Base-by-base conservation (phyloP, 306 rosid species). In the Begonia peltatifolia region DNA sequence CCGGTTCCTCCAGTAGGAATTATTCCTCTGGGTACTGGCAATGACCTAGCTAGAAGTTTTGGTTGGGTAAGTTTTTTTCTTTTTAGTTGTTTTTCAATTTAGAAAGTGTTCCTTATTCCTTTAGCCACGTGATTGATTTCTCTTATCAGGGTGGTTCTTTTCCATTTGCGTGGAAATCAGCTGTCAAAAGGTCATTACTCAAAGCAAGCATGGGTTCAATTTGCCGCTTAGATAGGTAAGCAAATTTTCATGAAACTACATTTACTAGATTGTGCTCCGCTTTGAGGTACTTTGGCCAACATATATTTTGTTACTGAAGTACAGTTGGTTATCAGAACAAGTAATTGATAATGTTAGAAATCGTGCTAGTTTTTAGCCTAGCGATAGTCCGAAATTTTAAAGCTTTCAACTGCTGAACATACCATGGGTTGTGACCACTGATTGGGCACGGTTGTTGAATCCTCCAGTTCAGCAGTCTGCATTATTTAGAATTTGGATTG, bases 11-110 rank as follows among this genome's bases (percentile, higher is more conserved):
- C 99, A 0, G 88, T 86, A 35, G 99, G 88, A 54, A 53, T 92
- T 42, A 30, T 92, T 68, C 99, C 99, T 36, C 93, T 92, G 66
- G 99, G 99, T 43, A 92, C 99, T 0, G 99, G 99, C 64, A 92
- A 92, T 71, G 99, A 92, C 52, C 77, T 92, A 16, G 81, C 99
- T 49, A 79, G 99, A 71, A 92, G 94, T 76, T 92, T 86, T 74
- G 72, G 57, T 23, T 92, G 99, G 99, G 99, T 86, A 68, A 67
- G 94, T 73, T 62, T 60, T 60, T 17, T 66, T 46, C 57, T 36
- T 52, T 52, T 38, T 50, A 38, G 38, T 30, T 30, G 38, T 7
- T 30, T 30, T 30, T 30, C 62, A 63, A 17, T 47, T 71, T 65
- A 18, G n/a, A 11, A 41, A 67, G 42, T 46, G 47, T 60, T 61